Percentiles rank a stretch among this genome's conserved stretches.
These are phyloP conservation scores for Telfairia occidentalis DNA, from an alignment of 331 rosid genomes.

Conservation along the genomic window DNA sequence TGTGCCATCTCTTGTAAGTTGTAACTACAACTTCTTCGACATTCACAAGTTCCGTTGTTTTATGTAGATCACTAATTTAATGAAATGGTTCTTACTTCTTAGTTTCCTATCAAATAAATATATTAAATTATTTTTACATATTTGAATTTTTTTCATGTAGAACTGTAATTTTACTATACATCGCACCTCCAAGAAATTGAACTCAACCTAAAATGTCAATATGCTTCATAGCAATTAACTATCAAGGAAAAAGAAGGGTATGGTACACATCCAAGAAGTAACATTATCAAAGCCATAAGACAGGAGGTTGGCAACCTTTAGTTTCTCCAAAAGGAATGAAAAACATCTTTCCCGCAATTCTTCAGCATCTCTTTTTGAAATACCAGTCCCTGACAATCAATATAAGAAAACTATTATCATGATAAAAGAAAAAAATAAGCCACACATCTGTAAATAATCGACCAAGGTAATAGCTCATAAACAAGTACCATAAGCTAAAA, in stretches of 20 bases:
- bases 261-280: background rate
- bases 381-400: constrained; percentile 50
- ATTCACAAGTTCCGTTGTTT: background rate
- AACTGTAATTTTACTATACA: background rate
- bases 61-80: background rate
- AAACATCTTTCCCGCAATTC: constrained; percentile 52
- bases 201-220: background rate
- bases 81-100: background rate
- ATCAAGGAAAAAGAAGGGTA: background rate
- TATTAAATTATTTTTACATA: background rate
- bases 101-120: background rate
- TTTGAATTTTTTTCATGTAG: background rate
- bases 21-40: background rate
- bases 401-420: background rate
- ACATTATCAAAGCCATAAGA: background rate
- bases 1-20: background rate
- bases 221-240: background rate
- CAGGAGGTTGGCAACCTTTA: constrained; percentile 32
- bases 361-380: constrained; percentile 43
- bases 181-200: background rate
- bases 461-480: background rate
- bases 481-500: background rate
- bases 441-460: background rate
- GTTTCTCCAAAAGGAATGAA: constrained; percentile 41
- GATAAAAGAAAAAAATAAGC: background rate